Evolutionary conservation across 192 early-diverging fungal species (phyloP).

Genomic region (Gamsiella multidivaricata): DNA sequence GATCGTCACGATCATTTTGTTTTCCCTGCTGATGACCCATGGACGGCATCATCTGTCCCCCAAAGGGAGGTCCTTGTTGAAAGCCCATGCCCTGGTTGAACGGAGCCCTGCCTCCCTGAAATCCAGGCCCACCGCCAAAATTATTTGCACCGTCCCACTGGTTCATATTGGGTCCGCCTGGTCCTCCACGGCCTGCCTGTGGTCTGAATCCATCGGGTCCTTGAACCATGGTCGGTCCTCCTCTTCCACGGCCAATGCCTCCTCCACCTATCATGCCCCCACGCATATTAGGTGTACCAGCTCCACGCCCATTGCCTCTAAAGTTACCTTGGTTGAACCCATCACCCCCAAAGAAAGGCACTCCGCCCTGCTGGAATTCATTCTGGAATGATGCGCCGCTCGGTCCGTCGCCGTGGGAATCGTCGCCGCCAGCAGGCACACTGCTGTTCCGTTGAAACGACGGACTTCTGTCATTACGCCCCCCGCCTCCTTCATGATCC

Average conservation of each 20-base stretch:
- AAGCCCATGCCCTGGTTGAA: constrained; percentile 31
- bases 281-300: constrained; percentile 21
- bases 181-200: constrained; percentile 6
- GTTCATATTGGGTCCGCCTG: constrained; percentile 15
- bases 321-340: constrained; percentile 39
- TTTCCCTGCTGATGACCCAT: constrained; percentile 6
- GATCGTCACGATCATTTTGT: constrained; percentile 18
- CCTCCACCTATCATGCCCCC: constrained; percentile 19
- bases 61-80: constrained; percentile 20
- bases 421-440: constrained; percentile 1
- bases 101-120: constrained; percentile 31
- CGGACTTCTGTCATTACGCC: constrained; percentile 36
- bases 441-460: constrained; percentile 33
- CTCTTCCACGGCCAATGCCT: constrained; percentile 24
- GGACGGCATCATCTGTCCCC: constrained; percentile 4
- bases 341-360: constrained; percentile 24
- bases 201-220: constrained; percentile 24
- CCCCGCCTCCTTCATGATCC: constrained; percentile 9
- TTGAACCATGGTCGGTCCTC: constrained; percentile 19
- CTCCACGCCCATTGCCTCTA: constrained; percentile 31
- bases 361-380: constrained; percentile 19
- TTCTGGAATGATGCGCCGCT: constrained; percentile 11
- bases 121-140: constrained; percentile 27
- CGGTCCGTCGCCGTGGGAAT: constrained; percentile 10
- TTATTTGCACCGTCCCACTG: constrained; percentile 34